These are phyloP conservation scores for Trypanosoma cruzi DNA, from an alignment of 208 protist genomes.

Conservation along the genomic window DNA sequence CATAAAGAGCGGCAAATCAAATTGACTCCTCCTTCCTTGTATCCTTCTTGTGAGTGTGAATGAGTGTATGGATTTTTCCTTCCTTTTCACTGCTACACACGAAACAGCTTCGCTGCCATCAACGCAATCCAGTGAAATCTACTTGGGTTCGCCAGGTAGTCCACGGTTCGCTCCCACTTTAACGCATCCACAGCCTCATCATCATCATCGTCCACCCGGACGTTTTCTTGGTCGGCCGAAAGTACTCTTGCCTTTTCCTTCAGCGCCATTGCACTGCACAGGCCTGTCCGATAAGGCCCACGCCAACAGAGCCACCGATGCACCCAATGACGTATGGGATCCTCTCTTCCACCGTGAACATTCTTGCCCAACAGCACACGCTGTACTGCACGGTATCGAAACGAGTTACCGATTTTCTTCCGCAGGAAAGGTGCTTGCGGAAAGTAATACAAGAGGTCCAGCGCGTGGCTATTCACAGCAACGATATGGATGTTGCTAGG, in stretches of 20 bases:
- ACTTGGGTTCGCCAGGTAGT: slow-evolving; percentile 68
- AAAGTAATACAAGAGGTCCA: slow-evolving; percentile 68
- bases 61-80: too few relatives aligned
- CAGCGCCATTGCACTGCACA: slow-evolving; percentile 9
- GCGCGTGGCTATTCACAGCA: slow-evolving; percentile 60
- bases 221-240: not conserved
- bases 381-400: slow-evolving; percentile 66
- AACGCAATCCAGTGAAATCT: slow-evolving; percentile 46
- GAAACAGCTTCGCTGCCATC: slow-evolving; percentile 46
- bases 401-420: slow-evolving; percentile 66
- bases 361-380: slow-evolving; percentile 41
- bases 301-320: slow-evolving; percentile 28
- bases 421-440: slow-evolving; percentile 69
- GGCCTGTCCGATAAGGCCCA: slow-evolving; percentile 23
- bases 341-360: slow-evolving; percentile 26
- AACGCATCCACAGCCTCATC: slow-evolving; percentile 45
- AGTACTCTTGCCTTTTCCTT: slow-evolving; percentile 21
- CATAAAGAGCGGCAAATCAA: too few relatives aligned
- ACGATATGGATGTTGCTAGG: slow-evolving; percentile 64
- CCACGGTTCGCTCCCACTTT: slow-evolving; percentile 56
- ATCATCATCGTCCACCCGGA: slow-evolving; percentile 10
- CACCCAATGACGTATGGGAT: slow-evolving; percentile 11
- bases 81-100: too few relatives aligned
- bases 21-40: too few relatives aligned
- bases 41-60: too few relatives aligned